These are phyloP conservation scores for Platanthera zijinensis DNA, from an alignment of 106 monocot species.

Conservation along the genomic window DNA sequence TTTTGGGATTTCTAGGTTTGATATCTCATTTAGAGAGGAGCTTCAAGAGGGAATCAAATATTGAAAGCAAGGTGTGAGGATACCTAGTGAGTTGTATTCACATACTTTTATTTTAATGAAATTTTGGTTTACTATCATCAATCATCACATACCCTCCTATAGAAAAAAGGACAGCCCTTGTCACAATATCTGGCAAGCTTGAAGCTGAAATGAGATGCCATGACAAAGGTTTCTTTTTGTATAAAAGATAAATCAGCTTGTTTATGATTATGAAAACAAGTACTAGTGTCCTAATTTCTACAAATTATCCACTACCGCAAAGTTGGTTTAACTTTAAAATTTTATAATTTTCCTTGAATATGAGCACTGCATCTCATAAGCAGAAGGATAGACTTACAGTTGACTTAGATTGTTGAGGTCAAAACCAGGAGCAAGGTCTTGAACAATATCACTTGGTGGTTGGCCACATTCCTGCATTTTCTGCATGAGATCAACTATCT, in stretches of 20 bases:
- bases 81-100: no score
- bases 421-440: conserved; percentile 84
- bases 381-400: conserved; percentile 40
- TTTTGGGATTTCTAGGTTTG: no score
- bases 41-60: no score
- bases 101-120: no score
- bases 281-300: background rate
- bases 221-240: background rate
- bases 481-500: conserved; percentile 86
- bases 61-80: no score
- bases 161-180: background rate
- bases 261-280: background rate
- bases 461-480: conserved; percentile 98
- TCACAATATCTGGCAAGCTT: conserved; percentile 3
- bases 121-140: background rate
- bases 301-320: background rate
- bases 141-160: background rate
- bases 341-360: background rate
- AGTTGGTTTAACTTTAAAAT: background rate
- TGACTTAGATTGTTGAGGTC: conserved; percentile 59
- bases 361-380: background rate
- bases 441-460: conserved; percentile 80
- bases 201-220: background rate
- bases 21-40: no score
- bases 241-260: background rate